phyloP scores from a whole-genome alignment of 2,329 filamentous ascomycete species.

The Leptographium flavum region DNA sequence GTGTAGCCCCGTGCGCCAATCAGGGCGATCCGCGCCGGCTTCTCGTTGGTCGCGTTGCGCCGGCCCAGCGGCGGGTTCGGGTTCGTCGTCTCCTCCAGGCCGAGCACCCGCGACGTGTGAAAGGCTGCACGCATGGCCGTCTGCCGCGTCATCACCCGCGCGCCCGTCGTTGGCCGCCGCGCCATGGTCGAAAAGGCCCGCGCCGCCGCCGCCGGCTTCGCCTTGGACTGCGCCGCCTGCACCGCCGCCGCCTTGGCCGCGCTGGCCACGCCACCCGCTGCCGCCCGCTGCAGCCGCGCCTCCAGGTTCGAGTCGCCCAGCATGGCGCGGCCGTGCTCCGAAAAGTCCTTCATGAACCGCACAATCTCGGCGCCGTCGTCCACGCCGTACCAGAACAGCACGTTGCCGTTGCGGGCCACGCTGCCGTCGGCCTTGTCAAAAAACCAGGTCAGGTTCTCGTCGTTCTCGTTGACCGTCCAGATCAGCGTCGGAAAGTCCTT shows the following conservation, averaged over 20 bases:
- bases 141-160: too few relatives aligned
- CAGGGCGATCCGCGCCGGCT: conserved; percentile 66
- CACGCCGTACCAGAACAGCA: conserved; percentile 93
- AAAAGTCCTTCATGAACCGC: conserved; percentile 74
- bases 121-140: not conserved
- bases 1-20: conserved; percentile 92
- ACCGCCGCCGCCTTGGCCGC: conserved; percentile 6
- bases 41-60: conserved; percentile 73
- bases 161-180: conserved; percentile 17
- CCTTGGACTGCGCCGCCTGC: conserved; percentile 6
- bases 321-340: conserved; percentile 69
- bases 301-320: conserved; percentile 82
- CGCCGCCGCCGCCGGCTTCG: conserved; percentile 30
- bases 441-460: conserved; percentile 97
- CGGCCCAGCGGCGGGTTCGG: conserved; percentile 81
- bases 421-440: conserved; percentile 94
- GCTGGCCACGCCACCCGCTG: conserved; percentile 24
- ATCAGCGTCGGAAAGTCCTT: conserved; percentile 83
- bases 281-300: conserved; percentile 66
- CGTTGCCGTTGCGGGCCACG: conserved; percentile 69
- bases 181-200: conserved; percentile 53
- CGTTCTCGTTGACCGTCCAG: conserved; percentile 93
- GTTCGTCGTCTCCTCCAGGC: conserved; percentile 56
- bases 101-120: conserved; percentile 20
- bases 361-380: conserved; percentile 70